A percentile compares a stretch with the other conserved stretches of the same genome.
Conservation (phyloP, 2,329 filamentous ascomycete genomes). For the Aureobasidium sp. region DNA sequence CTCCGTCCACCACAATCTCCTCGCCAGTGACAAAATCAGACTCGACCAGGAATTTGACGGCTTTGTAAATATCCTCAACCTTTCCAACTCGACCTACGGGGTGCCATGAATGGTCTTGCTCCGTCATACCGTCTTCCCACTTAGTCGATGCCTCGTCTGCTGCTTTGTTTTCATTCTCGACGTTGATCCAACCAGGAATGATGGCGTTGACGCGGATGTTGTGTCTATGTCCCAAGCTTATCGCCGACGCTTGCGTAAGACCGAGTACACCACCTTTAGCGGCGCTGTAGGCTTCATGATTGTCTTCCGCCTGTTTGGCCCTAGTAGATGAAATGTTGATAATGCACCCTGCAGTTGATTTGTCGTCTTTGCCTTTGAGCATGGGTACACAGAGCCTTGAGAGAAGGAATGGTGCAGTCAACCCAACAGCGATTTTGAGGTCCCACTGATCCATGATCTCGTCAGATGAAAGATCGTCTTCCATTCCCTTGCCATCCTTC, state of each 20-base stretch:
- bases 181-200: constrained; percentile 45
- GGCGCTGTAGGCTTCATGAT: constrained; percentile 43
- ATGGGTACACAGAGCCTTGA: constrained; percentile 18
- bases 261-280: constrained; percentile 45
- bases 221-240: constrained; percentile 34
- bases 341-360: constrained; percentile 18
- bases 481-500: constrained; percentile 10
- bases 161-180: constrained; percentile 33
- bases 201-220: constrained; percentile 42
- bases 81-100: constrained; percentile 42
- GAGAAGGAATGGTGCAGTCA: constrained; percentile 27
- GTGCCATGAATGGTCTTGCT: constrained; percentile 42
- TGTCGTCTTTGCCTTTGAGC: constrained; percentile 13
- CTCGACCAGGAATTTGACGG: constrained; percentile 33
- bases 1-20: constrained; percentile 39
- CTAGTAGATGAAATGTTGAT: constrained; percentile 45
- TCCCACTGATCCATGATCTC: constrained; percentile 14
- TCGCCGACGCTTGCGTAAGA: constrained; percentile 41
- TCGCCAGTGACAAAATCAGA: constrained; percentile 36
- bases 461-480: constrained; percentile 1
- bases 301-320: constrained; percentile 39
- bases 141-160: constrained; percentile 31
- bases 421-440: constrained; percentile 14
- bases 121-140: constrained; percentile 40
- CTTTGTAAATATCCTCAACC: constrained; percentile 37